Percentiles rank a stretch among this genome's conserved stretches.
Conservation (phyloP, 495 filamentous ascomycete genomes). For the Penicillium samsonianum region DNA sequence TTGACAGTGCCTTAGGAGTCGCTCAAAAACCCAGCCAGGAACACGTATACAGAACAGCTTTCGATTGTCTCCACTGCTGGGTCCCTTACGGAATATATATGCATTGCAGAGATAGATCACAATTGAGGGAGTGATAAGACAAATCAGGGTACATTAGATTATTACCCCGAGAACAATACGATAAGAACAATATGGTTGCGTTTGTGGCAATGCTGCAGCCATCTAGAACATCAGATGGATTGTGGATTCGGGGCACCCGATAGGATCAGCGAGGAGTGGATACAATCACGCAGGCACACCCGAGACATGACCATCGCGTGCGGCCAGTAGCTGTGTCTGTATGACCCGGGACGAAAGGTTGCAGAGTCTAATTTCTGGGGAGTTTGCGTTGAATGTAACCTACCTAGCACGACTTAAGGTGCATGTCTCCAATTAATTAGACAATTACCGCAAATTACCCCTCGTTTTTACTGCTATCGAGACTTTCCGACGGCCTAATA, state of each 20-base stretch:
- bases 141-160: not conserved
- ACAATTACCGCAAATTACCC: not conserved
- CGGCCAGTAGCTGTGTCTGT: constrained; percentile 2
- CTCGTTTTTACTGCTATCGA: not conserved
- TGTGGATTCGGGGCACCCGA: not conserved
- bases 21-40: not conserved
- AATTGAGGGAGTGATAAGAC: not conserved
- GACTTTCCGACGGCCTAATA: not conserved
- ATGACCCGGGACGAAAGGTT: not conserved
- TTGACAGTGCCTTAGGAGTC: not conserved
- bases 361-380: not conserved
- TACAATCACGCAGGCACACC: not conserved
- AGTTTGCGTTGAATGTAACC: constrained; percentile 5
- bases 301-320: constrained; percentile 3
- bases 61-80: not conserved
- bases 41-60: constrained; percentile 2
- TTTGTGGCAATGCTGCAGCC: constrained; percentile 15
- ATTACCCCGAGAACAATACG: constrained; percentile 19
- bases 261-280: not conserved
- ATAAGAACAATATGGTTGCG: constrained; percentile 32
- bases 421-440: constrained; percentile 1
- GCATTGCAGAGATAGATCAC: not conserved
- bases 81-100: constrained; percentile 9
- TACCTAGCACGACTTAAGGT: not conserved
- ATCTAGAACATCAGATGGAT: constrained; percentile 1